A percentile compares a stretch with the other conserved stretches of the same genome.
These are phyloP conservation scores for Epichloe typhina DNA, from an alignment of 2,329 filamentous ascomycete species.

Conservation along the genomic window DNA sequence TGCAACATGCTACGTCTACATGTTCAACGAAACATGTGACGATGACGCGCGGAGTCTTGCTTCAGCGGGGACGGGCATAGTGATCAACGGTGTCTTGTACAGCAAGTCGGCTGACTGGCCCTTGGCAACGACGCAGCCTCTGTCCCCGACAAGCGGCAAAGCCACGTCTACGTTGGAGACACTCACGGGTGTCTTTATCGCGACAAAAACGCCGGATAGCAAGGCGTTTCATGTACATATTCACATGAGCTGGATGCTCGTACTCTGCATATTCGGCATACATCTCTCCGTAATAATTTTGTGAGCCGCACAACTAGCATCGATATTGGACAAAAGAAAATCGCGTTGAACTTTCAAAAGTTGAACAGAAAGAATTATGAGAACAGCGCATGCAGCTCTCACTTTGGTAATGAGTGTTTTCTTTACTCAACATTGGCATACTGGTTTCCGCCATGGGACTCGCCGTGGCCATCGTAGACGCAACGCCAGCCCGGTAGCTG, in stretches of 20 bases:
- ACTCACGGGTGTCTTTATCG: constrained; percentile 22
- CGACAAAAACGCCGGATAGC: constrained; percentile 18
- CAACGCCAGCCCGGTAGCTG: background rate
- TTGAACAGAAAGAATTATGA: too few species aligned
- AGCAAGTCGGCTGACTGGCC: constrained; percentile 28
- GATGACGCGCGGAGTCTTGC: constrained; percentile 33
- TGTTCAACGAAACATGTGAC: constrained; percentile 35
- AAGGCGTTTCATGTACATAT: background rate
- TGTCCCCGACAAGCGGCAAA: constrained; percentile 10
- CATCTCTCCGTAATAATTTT: background rate
- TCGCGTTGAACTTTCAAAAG: background rate
- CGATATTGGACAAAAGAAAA: background rate
- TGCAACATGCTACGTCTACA: constrained; percentile 48
- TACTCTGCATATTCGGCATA: background rate
- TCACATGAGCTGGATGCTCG: background rate
- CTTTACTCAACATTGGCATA: background rate
- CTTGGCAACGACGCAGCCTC: constrained; percentile 15
- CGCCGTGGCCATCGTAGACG: background rate
- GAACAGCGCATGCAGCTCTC: too few species aligned
- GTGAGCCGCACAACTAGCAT: background rate
- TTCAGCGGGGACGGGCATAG: constrained; percentile 37
- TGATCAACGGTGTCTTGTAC: constrained; percentile 48
- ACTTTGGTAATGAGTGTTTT: too few species aligned
- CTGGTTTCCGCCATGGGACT: background rate
- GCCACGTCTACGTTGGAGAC: constrained; percentile 10